Conservation (phyloP, 129 eudicot species). For the Daucus carota region DH1_v3.0 NC_030382.2:33787501-33788000, state of each 20-base stretch:
- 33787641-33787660: not conserved
- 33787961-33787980: not conserved
- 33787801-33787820: constrained; percentile 96
- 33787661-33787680: not conserved
- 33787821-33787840: constrained; percentile 99
- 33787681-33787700: not conserved
- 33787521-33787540: not conserved
- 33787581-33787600: not conserved
- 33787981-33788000: constrained; percentile 7
- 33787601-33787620: not conserved
- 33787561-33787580: not conserved
- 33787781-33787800: constrained; percentile 97
- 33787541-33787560: not conserved
- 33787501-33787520: not conserved
- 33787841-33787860: constrained; percentile 93
- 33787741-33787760: constrained; percentile 99
- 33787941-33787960: not conserved
- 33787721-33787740: constrained; percentile 14
- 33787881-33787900: constrained; percentile 92
- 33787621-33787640: not conserved
- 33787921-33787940: not conserved
- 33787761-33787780: constrained; percentile 93
- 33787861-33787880: constrained; percentile 95
- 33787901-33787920: constrained; percentile 3
- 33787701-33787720: not conserved